Percentiles rank a stretch among this genome's conserved stretches.
Evolutionary conservation across 2,329 filamentous ascomycete species (phyloP).

Genomic region (Fusarium dlaminii): DNA sequence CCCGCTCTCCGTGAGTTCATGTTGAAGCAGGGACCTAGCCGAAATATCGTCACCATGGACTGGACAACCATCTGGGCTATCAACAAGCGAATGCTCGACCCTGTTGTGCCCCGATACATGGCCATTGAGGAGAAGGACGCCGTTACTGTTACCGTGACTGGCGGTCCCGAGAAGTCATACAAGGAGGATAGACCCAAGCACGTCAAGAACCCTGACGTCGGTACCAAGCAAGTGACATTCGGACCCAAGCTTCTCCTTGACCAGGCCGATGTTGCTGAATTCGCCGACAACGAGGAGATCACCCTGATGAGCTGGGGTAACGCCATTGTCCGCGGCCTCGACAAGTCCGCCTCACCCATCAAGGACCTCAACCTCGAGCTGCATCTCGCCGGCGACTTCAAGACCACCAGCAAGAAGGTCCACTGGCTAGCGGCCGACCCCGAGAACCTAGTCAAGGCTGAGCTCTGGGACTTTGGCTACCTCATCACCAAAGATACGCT

Average conservation of each 20-base stretch:
- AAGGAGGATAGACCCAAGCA: conserved; percentile 85
- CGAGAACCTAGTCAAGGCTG: conserved; percentile 80
- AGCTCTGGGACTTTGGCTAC: conserved; percentile 95
- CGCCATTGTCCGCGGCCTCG: conserved; percentile 77
- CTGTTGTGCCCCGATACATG: conserved; percentile 77
- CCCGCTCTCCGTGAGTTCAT: conserved; percentile 85
- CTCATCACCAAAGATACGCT: conserved; percentile 95
- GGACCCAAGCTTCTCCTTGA: conserved; percentile 81
- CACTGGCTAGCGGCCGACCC: conserved; percentile 86
- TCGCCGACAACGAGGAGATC: conserved; percentile 88
- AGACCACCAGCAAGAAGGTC: conserved; percentile 95
- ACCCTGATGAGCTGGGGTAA: conserved; percentile 98
- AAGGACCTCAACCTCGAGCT: conserved; percentile 81
- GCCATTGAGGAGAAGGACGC: conserved; percentile 75
- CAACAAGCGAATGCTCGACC: conserved; percentile 87
- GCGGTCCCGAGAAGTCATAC: conserved; percentile 69
- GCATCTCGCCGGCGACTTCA: conserved; percentile 92
- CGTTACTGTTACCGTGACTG: conserved; percentile 76
- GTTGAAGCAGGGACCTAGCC: conserved; percentile 82
- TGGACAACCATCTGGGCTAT: conserved; percentile 78
- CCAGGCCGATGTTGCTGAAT: conserved; percentile 84
- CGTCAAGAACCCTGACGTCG: conserved; percentile 86
- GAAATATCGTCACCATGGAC: conserved; percentile 86
- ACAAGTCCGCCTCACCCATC: conserved; percentile 64
- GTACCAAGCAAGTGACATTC: conserved; percentile 85